These are phyloP conservation scores for Vinca major DNA, from an alignment of 305 asterid genomes.

Conservation along the genomic window DNA sequence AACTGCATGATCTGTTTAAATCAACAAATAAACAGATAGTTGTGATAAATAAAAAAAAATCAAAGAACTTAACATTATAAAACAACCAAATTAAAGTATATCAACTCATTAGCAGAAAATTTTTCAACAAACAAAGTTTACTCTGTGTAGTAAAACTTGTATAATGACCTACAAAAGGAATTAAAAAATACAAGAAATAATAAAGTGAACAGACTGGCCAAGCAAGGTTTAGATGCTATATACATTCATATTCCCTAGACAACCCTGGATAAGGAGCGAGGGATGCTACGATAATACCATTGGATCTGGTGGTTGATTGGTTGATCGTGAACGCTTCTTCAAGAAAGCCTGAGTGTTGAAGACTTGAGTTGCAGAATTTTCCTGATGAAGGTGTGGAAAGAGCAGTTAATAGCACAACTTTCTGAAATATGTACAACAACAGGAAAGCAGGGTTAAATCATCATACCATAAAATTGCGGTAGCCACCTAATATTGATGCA, in stretches of 20 bases:
- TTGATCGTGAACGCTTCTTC: slow-evolving; percentile 87
- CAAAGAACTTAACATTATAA: slow-evolving; percentile 17
- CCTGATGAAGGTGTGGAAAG: slow-evolving; percentile 37
- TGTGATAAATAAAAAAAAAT: slow-evolving; percentile 19
- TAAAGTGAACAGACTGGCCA: not conserved
- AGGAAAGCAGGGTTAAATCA: slow-evolving; percentile 31
- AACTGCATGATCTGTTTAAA: slow-evolving; percentile 78
- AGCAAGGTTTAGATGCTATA: not conserved
- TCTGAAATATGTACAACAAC: slow-evolving; percentile 14
- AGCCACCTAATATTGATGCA: slow-evolving; percentile 94
- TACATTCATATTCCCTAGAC: not conserved
- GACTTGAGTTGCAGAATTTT: slow-evolving; percentile 72
- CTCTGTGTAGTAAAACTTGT: not conserved
- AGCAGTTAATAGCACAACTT: slow-evolving; percentile 21
- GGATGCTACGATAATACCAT: slow-evolving; percentile 41
- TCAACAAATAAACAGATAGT: slow-evolving; percentile 18
- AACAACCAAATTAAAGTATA: slow-evolving; percentile 15
- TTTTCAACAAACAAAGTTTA: not conserved
- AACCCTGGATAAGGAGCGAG: not conserved
- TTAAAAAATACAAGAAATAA: not conserved
- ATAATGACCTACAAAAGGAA: not conserved
- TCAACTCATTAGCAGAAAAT: not conserved
- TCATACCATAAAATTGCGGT: slow-evolving; percentile 91
- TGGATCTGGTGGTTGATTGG: slow-evolving; percentile 85
- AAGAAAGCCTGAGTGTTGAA: slow-evolving; percentile 88